Evolutionary conservation across 1,284 basidiomycete species (phyloP).

Genomic region (Bondarzewia mesenterica): DNA sequence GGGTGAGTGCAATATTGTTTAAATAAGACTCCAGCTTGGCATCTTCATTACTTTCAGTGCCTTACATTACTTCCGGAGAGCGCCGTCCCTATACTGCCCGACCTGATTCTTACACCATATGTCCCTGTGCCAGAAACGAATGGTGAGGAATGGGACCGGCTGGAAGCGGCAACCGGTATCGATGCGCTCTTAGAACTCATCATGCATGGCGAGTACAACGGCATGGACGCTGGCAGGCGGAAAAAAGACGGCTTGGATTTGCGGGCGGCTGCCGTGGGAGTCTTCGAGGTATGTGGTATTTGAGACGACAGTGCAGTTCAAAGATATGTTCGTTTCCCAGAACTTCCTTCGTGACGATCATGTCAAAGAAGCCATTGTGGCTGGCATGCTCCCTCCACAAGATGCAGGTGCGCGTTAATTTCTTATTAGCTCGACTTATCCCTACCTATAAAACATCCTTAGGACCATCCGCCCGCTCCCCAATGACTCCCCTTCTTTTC

Average conservation of each 20-base stretch:
- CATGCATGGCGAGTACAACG: slow-evolving; percentile 75
- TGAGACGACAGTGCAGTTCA: neutral
- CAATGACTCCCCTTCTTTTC: slow-evolving; percentile 59
- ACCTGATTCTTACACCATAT: slow-evolving; percentile 64
- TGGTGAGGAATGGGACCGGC: slow-evolving; percentile 81
- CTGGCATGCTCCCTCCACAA: slow-evolving; percentile 56
- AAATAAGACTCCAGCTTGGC: too few species aligned
- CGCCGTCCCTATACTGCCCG: slow-evolving; percentile 52
- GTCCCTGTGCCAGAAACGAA: slow-evolving; percentile 78
- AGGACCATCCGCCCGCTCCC: slow-evolving; percentile 33
- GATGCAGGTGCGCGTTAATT: slow-evolving; percentile 25
- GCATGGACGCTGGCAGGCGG: slow-evolving; percentile 45
- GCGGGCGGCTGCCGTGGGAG: slow-evolving; percentile 51
- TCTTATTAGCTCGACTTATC: too few species aligned
- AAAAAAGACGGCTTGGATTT: slow-evolving; percentile 56
- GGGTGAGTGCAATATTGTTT: too few species aligned
- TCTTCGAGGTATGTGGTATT: slow-evolving; percentile 54
- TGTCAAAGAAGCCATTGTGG: slow-evolving; percentile 54
- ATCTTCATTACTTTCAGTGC: slow-evolving; percentile 35
- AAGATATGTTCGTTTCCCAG: slow-evolving; percentile 27
- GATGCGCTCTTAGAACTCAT: slow-evolving; percentile 66
- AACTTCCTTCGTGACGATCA: slow-evolving; percentile 70
- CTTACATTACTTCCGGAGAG: slow-evolving; percentile 59
- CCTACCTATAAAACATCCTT: slow-evolving; percentile 1
- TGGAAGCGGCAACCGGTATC: slow-evolving; percentile 69